Evolutionary conservation across 495 filamentous ascomycete genomes (phyloP).

Genomic region (Xylaria castorea): DNA sequence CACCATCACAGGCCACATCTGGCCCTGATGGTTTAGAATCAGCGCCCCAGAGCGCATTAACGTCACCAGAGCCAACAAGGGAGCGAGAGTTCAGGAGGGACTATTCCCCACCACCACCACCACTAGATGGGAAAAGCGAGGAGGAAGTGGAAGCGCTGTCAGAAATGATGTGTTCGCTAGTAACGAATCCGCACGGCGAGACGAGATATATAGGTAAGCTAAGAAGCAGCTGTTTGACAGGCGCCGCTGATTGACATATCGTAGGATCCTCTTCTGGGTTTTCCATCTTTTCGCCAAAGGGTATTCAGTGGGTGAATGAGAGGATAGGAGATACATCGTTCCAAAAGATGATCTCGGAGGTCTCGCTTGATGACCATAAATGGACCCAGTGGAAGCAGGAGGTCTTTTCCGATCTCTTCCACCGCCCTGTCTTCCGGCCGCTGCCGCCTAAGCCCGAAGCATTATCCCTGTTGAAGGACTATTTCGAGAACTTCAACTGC

Average conservation of each 20-base stretch:
- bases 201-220: constrained; percentile 91
- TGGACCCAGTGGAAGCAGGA: constrained; percentile 97
- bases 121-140: constrained; percentile 48
- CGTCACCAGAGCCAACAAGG: constrained; percentile 65
- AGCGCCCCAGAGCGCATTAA: constrained; percentile 64
- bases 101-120: constrained; percentile 35
- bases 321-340: constrained; percentile 96
- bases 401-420: constrained; percentile 92
- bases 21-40: constrained; percentile 58
- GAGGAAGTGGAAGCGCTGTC: constrained; percentile 89
- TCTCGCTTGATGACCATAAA: constrained; percentile 84
- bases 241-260: constrained; percentile 34
- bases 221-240: constrained; percentile 12
- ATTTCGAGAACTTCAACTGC: constrained; percentile 98
- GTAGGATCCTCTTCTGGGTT: constrained; percentile 95
- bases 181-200: constrained; percentile 97
- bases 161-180: constrained; percentile 98
- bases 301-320: constrained; percentile 98
- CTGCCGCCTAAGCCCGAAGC: constrained; percentile 83
- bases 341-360: constrained; percentile 90
- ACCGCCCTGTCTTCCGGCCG: constrained; percentile 79
- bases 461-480: constrained; percentile 85
- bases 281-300: constrained; percentile 97
- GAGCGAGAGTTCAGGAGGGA: constrained; percentile 48
- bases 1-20: constrained; percentile 52